Evolutionary conservation across 192 early-diverging fungal species (phyloP), one percentile per base, ranked within the genome.

Genomic region (Gamsiella multidivaricata): DNA sequence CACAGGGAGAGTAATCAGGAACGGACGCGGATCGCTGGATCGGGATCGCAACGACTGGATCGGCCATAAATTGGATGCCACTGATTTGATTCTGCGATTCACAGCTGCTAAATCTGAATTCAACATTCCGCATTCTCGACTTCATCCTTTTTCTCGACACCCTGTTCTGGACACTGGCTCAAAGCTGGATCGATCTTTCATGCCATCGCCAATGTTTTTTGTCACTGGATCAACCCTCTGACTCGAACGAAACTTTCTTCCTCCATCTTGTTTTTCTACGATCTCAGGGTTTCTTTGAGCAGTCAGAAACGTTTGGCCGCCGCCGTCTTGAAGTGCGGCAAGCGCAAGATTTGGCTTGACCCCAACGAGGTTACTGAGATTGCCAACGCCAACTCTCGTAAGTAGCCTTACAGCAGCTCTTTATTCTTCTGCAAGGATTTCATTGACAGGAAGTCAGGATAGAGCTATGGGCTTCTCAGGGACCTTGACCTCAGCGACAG

Each of bases 301-400:
- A 88, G 86, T 79, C 97, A 98, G 89, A 98, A 98, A 88, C 91
- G 96, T 64, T 89, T 98, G 71, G 97, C 97, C 59, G 92, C 97
- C 70, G 92, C 93, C 86, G 94, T 98, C 82, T 90, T 98, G 81
- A 94, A 95, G 85, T 97, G 96, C 86, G 97, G 97, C 79, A 57
- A 98, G 91, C 89, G 97, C 82, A 98, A 98, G 91, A 88, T 98
- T 82, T 98, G 97, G 97, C 86, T 98, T 54, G 97, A 98, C 88
- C 97, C 97, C 65, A 95, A 94, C 84, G 96, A 98, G 89, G 88
- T 90, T 66, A 92, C 84, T 66, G 96, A 96, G 85, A 96, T 98
- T 82, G 85, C 94, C 71, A 95, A 93, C 76, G 97, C 96, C 87
- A 97, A 98, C 92, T 98, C 97, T 80, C 94, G 97, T 93, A 86